A percentile compares a stretch with the other conserved stretches of the same genome.
phyloP scores from a whole-genome alignment of 345 rosid species.

The Hibiscus trionum region DNA sequence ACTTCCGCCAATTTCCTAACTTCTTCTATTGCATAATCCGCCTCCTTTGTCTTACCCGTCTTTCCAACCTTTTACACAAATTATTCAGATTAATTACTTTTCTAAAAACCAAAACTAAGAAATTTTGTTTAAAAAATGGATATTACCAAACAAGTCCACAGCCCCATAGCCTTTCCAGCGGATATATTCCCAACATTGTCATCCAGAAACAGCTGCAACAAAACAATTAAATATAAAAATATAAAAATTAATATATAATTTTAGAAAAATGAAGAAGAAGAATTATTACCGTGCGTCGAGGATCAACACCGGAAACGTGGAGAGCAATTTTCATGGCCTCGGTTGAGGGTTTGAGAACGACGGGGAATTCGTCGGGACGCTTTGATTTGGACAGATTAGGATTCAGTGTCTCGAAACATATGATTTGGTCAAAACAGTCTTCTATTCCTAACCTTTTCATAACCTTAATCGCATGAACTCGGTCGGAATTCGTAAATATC shows the following conservation, averaged over 20 bases:
- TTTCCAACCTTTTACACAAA: constrained; percentile 51
- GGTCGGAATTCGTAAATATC: constrained; percentile 94
- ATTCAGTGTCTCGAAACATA: constrained; percentile 90
- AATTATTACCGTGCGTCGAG: constrained; percentile 42
- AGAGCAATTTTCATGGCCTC: constrained; percentile 73
- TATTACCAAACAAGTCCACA: constrained; percentile 60
- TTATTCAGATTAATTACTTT: not conserved
- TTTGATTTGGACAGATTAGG: constrained; percentile 52
- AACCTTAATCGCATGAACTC: constrained; percentile 54
- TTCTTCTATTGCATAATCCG: constrained; percentile 57
- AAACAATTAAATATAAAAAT: not conserved
- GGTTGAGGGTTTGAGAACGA: constrained; percentile 69
- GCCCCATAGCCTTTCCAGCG: constrained; percentile 71
- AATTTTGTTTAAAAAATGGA: not conserved
- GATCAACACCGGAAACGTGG: constrained; percentile 49
- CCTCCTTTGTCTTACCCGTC: constrained; percentile 44
- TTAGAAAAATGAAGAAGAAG: not conserved
- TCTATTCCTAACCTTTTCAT: constrained; percentile 52
- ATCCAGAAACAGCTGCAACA: constrained; percentile 61
- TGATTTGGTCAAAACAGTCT: constrained; percentile 75
- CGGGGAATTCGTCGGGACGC: constrained; percentile 67
- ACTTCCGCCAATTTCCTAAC: constrained; percentile 36
- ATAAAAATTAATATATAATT: not conserved
- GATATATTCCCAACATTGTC: constrained; percentile 63
- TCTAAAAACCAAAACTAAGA: not conserved